Percentiles rank a stretch among this genome's conserved stretches.
Evolutionary conservation across 306 rosid genomes (phyloP).

Genomic region (Bauhinia variegata): DNA sequence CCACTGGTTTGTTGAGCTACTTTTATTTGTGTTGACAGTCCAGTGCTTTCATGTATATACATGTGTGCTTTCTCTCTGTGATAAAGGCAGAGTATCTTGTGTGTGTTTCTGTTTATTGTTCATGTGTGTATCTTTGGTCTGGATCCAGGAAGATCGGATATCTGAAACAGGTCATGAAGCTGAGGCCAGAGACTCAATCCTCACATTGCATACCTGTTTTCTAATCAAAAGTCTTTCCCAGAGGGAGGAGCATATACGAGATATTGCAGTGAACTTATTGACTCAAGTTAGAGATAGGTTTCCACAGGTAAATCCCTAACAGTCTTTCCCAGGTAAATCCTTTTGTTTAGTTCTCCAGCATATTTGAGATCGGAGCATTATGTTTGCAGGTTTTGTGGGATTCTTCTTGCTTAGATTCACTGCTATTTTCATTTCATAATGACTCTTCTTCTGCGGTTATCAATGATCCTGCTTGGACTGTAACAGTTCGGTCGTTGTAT

Average conservation of each 20-base stretch:
- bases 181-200: conserved; percentile 75
- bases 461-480: conserved; percentile 93
- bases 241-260: conserved; percentile 90
- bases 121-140: conserved; percentile 39
- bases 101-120: conserved; percentile 29
- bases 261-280: conserved; percentile 81
- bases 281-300: conserved; percentile 86
- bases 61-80: conserved; percentile 1
- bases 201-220: conserved; percentile 80
- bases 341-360: conserved; percentile 29
- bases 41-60: conserved; percentile 10
- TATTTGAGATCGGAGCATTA: conserved; percentile 37
- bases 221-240: conserved; percentile 81
- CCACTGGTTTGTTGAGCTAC: conserved; percentile 8
- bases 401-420: conserved; percentile 79
- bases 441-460: conserved; percentile 73
- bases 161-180: conserved; percentile 90
- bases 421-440: conserved; percentile 84
- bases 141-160: conserved; percentile 84
- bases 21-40: neutral
- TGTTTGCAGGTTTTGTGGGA: conserved; percentile 91
- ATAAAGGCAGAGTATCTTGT: conserved; percentile 8
- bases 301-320: conserved; percentile 69
- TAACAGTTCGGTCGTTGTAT: conserved; percentile 78
- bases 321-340: neutral